These are phyloP conservation scores for Xylaria sp. DNA, from an alignment of 2,329 filamentous ascomycete species.

Conservation along the genomic window DNA sequence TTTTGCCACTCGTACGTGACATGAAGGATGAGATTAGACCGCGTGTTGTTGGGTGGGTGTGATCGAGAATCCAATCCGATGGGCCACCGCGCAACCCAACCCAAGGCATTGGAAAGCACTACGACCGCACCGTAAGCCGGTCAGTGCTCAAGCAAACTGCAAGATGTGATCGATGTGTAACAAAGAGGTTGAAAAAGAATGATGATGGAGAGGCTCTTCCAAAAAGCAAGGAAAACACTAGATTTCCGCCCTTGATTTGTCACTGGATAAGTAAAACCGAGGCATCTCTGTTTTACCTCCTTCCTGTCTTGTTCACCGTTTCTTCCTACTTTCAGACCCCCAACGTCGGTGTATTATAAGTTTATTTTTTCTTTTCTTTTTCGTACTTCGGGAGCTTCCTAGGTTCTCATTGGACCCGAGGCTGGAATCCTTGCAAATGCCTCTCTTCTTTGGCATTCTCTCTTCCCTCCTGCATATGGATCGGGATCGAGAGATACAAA, in stretches of 20 bases:
- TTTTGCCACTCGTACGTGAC: conserved; percentile 7
- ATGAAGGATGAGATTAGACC: conserved; percentile 24
- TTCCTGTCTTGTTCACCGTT: background rate
- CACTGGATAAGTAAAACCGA: background rate
- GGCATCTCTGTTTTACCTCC: background rate
- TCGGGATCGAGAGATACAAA: conserved; percentile 8
- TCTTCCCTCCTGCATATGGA: conserved; percentile 6
- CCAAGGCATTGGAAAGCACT: conserved; percentile 14
- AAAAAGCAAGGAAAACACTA: conserved; percentile 4
- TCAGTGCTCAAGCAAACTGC: conserved; percentile 10
- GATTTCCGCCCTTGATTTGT: conserved; percentile 8
- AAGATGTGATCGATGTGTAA: conserved; percentile 20
- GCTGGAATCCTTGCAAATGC: conserved; percentile 9
- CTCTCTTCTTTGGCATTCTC: conserved; percentile 1
- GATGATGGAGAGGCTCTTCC: conserved; percentile 25
- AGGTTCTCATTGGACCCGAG: conserved; percentile 15
- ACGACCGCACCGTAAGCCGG: conserved; percentile 1
- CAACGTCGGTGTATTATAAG: background rate
- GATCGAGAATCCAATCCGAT: conserved; percentile 25
- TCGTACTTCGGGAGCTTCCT: conserved; percentile 21
- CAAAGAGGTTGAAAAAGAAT: conserved; percentile 12
- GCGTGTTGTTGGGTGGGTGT: conserved; percentile 22
- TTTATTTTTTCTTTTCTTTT: too few species aligned
- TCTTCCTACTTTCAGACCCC: background rate
- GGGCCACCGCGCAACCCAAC: conserved; percentile 10